These are phyloP conservation scores for Corylus americana DNA, from an alignment of 306 rosid genomes.

Conservation along the genomic window DNA sequence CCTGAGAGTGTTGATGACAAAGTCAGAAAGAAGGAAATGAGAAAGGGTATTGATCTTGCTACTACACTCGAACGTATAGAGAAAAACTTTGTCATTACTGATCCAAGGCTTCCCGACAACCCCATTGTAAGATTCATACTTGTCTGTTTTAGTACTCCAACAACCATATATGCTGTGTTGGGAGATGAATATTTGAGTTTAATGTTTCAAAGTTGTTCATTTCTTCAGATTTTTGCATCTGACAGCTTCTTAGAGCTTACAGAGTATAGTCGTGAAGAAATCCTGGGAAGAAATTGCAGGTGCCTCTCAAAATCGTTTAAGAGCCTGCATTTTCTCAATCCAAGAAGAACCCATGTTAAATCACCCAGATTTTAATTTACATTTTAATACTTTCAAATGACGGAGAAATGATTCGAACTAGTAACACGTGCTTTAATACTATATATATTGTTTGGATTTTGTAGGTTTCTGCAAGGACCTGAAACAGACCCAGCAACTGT, in stretches of 20 bases:
- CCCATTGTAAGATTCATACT: conserved; percentile 72
- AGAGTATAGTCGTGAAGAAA: conserved; percentile 96
- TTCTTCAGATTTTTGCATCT: conserved; percentile 86
- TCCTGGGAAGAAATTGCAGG: conserved; percentile 99
- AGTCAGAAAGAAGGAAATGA: conserved; percentile 71
- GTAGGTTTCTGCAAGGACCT: conserved; percentile 94
- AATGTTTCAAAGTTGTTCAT: conserved; percentile 21
- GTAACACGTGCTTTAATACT: no score
- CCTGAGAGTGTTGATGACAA: conserved; percentile 56
- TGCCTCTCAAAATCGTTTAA: conserved; percentile 7
- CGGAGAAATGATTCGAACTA: no score
- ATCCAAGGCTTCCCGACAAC: conserved; percentile 97
- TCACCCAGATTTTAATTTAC: no score
- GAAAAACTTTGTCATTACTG: conserved; percentile 97
- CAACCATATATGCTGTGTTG: not conserved
- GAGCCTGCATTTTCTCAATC: not conserved
- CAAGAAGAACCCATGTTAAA: not conserved
- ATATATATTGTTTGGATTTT: conserved; percentile 24
- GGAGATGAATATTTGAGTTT: conserved; percentile 5
- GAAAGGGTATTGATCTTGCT: conserved; percentile 97
- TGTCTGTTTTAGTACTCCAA: not conserved
- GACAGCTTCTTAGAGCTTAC: conserved; percentile 98
- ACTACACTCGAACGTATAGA: conserved; percentile 98
- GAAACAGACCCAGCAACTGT: conserved; percentile 95
- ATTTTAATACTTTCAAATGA: no score